Evolutionary conservation across 371 early-diverging fungal species (phyloP), one percentile per base, ranked within the genome.

Genomic region (Mortierella sp.): DNA sequence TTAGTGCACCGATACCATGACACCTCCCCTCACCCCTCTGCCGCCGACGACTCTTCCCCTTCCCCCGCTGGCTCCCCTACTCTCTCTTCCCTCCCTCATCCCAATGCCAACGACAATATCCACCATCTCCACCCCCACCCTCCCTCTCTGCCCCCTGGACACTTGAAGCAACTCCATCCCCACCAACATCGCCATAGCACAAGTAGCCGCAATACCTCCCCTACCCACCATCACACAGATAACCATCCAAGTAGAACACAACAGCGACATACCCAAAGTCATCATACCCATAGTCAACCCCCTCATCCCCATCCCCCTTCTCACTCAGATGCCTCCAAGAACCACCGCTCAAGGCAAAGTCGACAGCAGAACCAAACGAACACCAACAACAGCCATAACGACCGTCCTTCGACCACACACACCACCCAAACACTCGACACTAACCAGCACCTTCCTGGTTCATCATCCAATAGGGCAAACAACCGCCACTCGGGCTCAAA

Each of bases 391-490:
- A 47, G n/a, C n/a, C n/a, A 71, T 16, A 29, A 7, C 64, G 37
- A 63, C 44, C 41, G 41, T 40, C 22, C 31, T 34, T 34, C 66
- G 1, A 66, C 31, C 47, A 66, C 31, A 1, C 13, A 14, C 66
- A 16, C 40, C 43, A 39, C 37, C 6, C 34, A 39, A 43, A 69
- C 41, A 39, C 19, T 58, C 58, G 44, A 52, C 77, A 71, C 73
- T 78, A 79, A 79, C 71, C 67, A 63, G n/a, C 71, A 67, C 50
- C 43, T 52, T 37, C 67, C 72, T 71, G 63, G 67, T 41, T 76
- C 45, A 16, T 31, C 58, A 31, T 31, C 58, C 47, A 64, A 64
- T 74, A 79, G 74, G 47, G 44, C 64, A 31, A 53, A 50, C 22
- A n/a, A 63, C 44, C 66, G 24, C 10, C 70, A 45, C 43, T 66